These are phyloP conservation scores for Erodium maritimum DNA, from an alignment of 345 rosid genomes.

Conservation along the genomic window DNA sequence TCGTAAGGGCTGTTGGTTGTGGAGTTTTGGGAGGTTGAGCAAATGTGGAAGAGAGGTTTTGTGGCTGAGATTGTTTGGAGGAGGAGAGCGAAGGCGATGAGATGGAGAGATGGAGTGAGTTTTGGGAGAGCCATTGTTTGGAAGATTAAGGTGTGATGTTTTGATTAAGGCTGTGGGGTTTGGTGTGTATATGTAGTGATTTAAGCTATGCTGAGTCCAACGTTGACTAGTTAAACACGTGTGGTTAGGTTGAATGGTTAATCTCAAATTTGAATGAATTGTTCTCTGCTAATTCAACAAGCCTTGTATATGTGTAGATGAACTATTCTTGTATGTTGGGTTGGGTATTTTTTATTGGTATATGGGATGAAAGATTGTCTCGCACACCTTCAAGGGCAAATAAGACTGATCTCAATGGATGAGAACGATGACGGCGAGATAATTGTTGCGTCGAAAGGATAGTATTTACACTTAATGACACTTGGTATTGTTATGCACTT, in stretches of 20 bases:
- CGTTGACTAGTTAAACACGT: not conserved
- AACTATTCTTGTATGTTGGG: too few species aligned
- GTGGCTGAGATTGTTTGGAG: constrained; percentile 14
- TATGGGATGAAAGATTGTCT: too few species aligned
- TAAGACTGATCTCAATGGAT: too few species aligned
- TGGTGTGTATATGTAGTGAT: not conserved
- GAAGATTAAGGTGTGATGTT: not conserved
- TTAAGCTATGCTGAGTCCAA: not conserved
- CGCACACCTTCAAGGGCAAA: too few species aligned
- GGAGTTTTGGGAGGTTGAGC: constrained; percentile 35
- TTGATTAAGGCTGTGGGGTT: not conserved
- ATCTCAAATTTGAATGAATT: too few species aligned
- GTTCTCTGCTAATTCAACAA: too few species aligned
- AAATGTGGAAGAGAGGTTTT: constrained; percentile 28
- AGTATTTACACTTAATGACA: too few species aligned
- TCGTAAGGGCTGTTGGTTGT: constrained; percentile 24
- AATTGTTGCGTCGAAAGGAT: too few species aligned
- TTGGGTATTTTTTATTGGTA: too few species aligned
- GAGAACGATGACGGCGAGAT: too few species aligned
- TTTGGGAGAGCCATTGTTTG: constrained; percentile 17
- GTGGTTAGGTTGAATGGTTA: not conserved
- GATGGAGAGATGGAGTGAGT: not conserved
- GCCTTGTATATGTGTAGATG: too few species aligned
- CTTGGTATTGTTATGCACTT: too few species aligned
- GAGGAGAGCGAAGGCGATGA: constrained; percentile 3